Conservation (phyloP, 176 grass and related monocot species). For the Dactylis glomerata region DNA sequence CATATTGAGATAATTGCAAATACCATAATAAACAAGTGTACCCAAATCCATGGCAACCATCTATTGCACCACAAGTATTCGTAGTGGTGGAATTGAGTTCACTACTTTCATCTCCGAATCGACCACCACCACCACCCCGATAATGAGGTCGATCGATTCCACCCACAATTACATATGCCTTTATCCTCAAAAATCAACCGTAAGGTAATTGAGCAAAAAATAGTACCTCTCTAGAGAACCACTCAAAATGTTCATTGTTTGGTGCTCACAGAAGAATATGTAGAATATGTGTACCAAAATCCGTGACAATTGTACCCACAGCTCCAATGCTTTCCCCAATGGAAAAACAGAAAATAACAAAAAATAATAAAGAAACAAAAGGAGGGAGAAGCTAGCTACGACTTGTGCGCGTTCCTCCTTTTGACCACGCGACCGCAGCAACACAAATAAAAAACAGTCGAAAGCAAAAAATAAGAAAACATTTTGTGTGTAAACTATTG, state of each 20-base stretch:
- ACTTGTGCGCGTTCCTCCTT: slow-evolving; percentile 56
- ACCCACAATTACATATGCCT: not conserved
- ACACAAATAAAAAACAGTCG: not conserved
- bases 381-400: slow-evolving; percentile 29
- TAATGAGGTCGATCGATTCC: too few relatives aligned
- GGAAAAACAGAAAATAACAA: not conserved
- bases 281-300: slow-evolving; percentile 18
- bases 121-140: not conserved
- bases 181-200: not conserved
- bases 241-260: not conserved
- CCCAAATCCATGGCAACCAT: not conserved
- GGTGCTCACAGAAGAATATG: not conserved
- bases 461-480: not conserved
- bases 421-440: slow-evolving; percentile 52
- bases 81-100: not conserved
- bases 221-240: not conserved
- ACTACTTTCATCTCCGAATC: not conserved
- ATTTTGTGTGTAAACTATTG: not conserved
- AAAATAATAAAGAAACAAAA: not conserved
- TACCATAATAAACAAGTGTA: not conserved
- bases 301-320: not conserved
- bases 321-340: not conserved
- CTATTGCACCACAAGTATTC: not conserved
- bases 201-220: not conserved
- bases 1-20: too few relatives aligned